Percentiles rank a stretch among this genome's conserved stretches.
These are phyloP conservation scores for Echites panduratus DNA, from an alignment of 257 asterid genomes.

Conservation along the genomic window DNA sequence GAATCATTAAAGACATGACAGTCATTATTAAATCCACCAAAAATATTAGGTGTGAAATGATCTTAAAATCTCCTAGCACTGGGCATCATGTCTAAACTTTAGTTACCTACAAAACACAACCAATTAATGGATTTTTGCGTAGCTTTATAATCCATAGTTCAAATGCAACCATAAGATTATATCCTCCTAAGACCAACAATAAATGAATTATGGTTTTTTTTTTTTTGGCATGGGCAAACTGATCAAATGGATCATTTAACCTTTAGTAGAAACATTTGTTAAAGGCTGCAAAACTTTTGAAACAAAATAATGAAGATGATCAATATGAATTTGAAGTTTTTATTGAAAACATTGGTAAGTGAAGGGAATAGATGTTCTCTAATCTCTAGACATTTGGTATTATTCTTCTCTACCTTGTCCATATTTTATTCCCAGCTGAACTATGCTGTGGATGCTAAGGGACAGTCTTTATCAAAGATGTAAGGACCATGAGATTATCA, in stretches of 20 bases:
- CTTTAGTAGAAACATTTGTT: not conserved
- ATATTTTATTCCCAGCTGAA: not conserved
- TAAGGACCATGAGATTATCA: not conserved
- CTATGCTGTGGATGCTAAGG: not conserved
- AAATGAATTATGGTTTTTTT: not conserved
- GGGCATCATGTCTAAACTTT: too few species aligned
- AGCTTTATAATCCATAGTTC: not conserved
- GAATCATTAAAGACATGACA: not conserved
- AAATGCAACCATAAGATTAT: not conserved
- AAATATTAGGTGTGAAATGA: not conserved
- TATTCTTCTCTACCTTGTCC: not conserved
- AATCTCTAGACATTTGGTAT: not conserved
- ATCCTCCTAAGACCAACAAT: not conserved
- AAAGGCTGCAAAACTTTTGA: not conserved
- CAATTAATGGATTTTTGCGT: not conserved
- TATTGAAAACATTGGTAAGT: not conserved
- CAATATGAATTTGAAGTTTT: not conserved
- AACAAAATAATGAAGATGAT: not conserved
- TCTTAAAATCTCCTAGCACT: not conserved
- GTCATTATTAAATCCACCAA: not conserved
- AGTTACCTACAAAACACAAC: not conserved
- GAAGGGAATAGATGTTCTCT: not conserved
- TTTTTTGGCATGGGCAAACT: not conserved
- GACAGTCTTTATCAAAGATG: not conserved
- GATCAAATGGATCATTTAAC: not conserved